Evolutionary conservation across 768 basidiomycete species (phyloP).

Genomic region (Kwoniella shandongensis): DNA sequence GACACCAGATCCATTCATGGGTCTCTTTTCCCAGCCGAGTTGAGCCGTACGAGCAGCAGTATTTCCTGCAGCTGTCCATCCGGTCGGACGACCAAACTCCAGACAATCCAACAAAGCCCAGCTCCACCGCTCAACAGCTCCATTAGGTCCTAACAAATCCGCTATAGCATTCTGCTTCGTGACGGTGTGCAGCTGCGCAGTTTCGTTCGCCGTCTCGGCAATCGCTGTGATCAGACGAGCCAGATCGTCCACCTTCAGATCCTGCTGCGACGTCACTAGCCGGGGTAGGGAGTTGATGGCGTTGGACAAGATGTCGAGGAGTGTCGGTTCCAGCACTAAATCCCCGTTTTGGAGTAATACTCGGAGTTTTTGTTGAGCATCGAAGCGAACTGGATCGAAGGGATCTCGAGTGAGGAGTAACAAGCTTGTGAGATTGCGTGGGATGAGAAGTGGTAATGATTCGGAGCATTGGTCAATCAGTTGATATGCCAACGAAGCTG

Average conservation of each 20-base stretch:
- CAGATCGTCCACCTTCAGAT: conserved; percentile 70
- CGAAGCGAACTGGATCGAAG: conserved; percentile 37
- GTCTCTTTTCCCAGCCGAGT: conserved; percentile 35
- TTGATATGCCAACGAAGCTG: conserved; percentile 15
- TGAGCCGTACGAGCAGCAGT: conserved; percentile 24
- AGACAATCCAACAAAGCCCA: conserved; percentile 80
- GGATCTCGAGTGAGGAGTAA: conserved; percentile 61
- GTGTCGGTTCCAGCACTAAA: conserved; percentile 55
- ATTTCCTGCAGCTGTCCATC: conserved; percentile 23
- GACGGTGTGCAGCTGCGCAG: background rate
- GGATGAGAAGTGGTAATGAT: conserved; percentile 66
- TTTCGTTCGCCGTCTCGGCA: conserved; percentile 58
- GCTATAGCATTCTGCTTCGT: conserved; percentile 31
- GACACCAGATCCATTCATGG: background rate
- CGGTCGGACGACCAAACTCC: conserved; percentile 63
- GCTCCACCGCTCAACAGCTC: conserved; percentile 89
- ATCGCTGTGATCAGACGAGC: conserved; percentile 70
- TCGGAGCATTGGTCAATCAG: conserved; percentile 26
- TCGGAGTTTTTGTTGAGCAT: conserved; percentile 19
- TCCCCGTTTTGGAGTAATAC: conserved; percentile 8
- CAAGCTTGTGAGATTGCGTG: conserved; percentile 69
- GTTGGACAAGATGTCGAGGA: conserved; percentile 66
- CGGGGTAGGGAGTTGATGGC: conserved; percentile 71
- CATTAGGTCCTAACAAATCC: conserved; percentile 72
- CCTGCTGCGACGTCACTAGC: conserved; percentile 67